Evolutionary conservation across 2,329 filamentous ascomycete genomes (phyloP).

Genomic region (Beauveria bassiana): DNA sequence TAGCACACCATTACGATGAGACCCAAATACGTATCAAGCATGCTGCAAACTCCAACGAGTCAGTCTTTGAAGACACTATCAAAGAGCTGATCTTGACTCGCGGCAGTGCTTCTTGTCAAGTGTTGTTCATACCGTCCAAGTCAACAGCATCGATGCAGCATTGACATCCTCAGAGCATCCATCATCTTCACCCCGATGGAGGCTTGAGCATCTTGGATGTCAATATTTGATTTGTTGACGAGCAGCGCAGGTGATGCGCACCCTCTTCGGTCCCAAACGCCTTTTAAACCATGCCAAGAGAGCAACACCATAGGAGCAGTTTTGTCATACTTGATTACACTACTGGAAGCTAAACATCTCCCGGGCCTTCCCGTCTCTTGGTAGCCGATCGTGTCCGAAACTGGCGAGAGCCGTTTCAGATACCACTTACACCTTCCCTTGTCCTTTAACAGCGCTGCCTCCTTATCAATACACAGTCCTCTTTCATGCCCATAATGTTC

Average conservation of each 20-base stretch:
- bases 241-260: background rate
- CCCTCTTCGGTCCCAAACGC: no score
- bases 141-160: no score
- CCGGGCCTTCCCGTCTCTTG: background rate
- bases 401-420: background rate
- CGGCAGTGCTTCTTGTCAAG: no score
- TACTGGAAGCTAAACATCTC: background rate
- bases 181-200: background rate
- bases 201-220: background rate
- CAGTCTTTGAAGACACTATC: no score
- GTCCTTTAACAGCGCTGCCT: background rate
- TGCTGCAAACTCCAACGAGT: no score
- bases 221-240: background rate
- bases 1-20: no score
- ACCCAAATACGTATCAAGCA: no score
- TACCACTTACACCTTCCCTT: background rate
- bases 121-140: no score
- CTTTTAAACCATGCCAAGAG: background rate
- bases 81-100: no score
- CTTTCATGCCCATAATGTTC: background rate
- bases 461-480: no score
- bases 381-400: slow-evolving; percentile 2
- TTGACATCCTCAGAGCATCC: background rate
- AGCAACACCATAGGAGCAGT: background rate
- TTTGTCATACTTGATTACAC: background rate